A percentile compares a stretch with the other conserved stretches of the same genome.
Evolutionary conservation across 192 early-diverging fungal species (phyloP).

Genomic region (Coemansia sp.): DNA sequence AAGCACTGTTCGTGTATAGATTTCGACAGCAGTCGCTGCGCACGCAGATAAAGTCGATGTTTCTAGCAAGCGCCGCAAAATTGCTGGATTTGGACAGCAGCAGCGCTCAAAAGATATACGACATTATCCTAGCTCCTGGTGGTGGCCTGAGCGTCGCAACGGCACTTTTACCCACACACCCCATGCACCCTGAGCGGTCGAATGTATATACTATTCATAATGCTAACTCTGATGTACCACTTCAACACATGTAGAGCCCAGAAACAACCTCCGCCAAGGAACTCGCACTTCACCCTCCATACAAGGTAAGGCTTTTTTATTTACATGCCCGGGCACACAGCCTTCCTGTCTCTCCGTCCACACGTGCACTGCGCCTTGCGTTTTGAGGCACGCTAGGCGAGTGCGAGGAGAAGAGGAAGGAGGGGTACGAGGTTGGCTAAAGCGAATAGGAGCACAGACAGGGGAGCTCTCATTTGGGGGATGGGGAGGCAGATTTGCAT

Average conservation of each 20-base stretch:
- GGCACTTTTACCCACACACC: neutral
- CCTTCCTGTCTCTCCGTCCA: neutral
- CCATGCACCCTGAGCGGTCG: neutral
- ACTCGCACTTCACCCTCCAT: neutral
- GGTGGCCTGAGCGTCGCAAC: neutral
- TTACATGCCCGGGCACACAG: neutral
- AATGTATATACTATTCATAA: neutral
- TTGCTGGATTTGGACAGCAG: constrained; percentile 7
- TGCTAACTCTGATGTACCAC: neutral
- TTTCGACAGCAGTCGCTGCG: neutral
- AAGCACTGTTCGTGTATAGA: neutral
- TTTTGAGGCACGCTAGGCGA: constrained; percentile 5
- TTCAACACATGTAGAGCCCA: neutral
- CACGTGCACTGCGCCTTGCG: constrained; percentile 23
- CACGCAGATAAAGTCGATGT: constrained; percentile 8
- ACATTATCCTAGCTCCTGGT: neutral
- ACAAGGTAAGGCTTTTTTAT: neutral
- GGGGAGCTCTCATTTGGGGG: constrained; percentile 6
- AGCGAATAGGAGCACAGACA: neutral
- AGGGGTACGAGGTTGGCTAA: too few species aligned
- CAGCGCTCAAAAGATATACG: neutral
- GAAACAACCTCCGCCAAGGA: neutral
- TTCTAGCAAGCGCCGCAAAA: constrained; percentile 11
- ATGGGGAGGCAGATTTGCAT: constrained; percentile 11
- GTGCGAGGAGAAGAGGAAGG: neutral